Conservation (phyloP, 257 asterid genomes). For the Fraxinus quadrangulata region DNA sequence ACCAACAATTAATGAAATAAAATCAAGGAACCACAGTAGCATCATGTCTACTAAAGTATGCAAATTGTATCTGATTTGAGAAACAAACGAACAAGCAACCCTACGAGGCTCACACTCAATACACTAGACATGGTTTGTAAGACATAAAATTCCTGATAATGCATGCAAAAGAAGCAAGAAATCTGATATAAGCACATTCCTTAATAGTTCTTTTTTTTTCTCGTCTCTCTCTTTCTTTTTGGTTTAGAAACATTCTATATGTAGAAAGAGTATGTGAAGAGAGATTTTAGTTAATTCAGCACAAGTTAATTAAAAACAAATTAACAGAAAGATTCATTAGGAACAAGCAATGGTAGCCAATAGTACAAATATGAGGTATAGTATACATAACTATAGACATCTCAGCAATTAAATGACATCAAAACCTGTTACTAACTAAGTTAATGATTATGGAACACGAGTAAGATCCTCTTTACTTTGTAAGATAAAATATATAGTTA, state of each 20-base stretch:
- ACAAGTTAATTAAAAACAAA: constrained; percentile 5
- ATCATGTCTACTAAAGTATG: neutral
- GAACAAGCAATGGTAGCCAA: constrained; percentile 7
- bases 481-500: neutral
- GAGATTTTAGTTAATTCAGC: neutral
- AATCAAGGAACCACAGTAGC: neutral
- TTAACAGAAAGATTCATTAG: constrained; percentile 11
- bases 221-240: neutral
- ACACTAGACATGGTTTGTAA: neutral
- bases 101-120: neutral
- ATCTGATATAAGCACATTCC: neutral
- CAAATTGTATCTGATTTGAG: neutral
- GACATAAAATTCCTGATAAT: neutral
- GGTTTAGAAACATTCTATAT: neutral
- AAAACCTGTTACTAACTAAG: neutral
- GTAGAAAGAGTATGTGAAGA: neutral
- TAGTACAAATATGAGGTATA: neutral
- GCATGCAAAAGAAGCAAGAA: neutral
- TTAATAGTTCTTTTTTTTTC: neutral
- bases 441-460: constrained; percentile 14
- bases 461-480: constrained; percentile 18
- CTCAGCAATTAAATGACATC: constrained; percentile 20
- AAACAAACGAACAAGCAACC: neutral
- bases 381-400: constrained; percentile 15
- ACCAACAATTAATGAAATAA: neutral